Percentiles rank a stretch among this genome's conserved stretches.
phyloP scores from a whole-genome alignment of 176 grass and related monocot genomes.

The Rhynchospora tenuis region DNA sequence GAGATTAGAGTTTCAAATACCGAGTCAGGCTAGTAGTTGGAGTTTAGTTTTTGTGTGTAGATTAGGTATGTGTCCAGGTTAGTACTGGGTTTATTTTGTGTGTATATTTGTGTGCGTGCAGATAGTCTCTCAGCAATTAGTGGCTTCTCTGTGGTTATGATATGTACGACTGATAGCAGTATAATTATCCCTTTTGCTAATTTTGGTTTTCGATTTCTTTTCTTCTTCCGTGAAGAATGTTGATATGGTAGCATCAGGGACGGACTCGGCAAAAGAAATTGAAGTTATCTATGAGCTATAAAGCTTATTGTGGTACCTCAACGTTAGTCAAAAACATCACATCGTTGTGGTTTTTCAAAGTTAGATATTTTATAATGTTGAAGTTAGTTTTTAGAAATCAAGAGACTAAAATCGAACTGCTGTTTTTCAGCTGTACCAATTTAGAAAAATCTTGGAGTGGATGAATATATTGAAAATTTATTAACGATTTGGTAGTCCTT shows the following conservation, averaged over 20 bases:
- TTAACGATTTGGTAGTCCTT: too few relatives aligned
- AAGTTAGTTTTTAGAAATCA: too few relatives aligned
- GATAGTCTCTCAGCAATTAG: not conserved
- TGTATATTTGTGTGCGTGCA: not conserved
- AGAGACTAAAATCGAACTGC: too few relatives aligned
- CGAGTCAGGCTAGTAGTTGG: slow-evolving; percentile 2
- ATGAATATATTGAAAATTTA: too few relatives aligned
- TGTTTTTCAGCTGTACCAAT: too few relatives aligned
- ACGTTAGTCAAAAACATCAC: not conserved
- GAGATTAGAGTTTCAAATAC: slow-evolving; percentile 6
- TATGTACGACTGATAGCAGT: not conserved
- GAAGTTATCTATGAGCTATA: too few relatives aligned
- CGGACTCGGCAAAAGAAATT: too few relatives aligned
- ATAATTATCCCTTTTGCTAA: not conserved
- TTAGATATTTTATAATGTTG: not conserved
- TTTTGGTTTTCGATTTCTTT: not conserved
- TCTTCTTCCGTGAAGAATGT: not conserved
- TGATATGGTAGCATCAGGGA: too few relatives aligned
- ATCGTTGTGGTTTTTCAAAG: not conserved
- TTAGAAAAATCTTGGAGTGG: too few relatives aligned
- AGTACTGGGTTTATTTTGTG: too few relatives aligned
- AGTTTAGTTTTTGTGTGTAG: not conserved
- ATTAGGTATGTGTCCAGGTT: not conserved
- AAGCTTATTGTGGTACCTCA: too few relatives aligned
- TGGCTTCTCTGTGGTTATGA: not conserved